Percentiles rank a stretch among this genome's conserved stretches.
These are phyloP conservation scores for Crithidia mellificae DNA, from an alignment of 208 protist species.

Conservation along the genomic window DNA sequence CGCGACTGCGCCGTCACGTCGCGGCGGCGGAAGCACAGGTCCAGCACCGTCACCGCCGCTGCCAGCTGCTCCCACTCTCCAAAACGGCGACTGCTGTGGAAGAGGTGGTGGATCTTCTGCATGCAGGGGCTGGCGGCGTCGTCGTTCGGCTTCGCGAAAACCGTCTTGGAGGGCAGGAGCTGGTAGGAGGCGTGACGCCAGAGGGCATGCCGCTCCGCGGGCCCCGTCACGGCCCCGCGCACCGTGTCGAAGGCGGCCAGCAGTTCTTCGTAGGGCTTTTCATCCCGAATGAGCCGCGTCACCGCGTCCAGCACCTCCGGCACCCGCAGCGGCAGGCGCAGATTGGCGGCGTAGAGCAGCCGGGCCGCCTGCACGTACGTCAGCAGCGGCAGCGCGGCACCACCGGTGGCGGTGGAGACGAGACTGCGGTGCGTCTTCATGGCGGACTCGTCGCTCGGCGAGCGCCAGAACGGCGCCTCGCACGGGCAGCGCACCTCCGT, in stretches of 20 bases:
- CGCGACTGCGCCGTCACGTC: conserved; percentile 32
- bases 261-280: conserved; percentile 74
- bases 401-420: conserved; percentile 25
- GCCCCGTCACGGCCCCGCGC: conserved; percentile 74
- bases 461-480: conserved; percentile 61
- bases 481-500: conserved; percentile 69
- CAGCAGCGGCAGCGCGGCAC: conserved; percentile 22
- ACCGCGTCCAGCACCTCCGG: conserved; percentile 62
- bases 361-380: conserved; percentile 70
- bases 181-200: conserved; percentile 85
- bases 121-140: conserved; percentile 64
- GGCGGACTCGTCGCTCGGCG: conserved; percentile 38
- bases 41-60: conserved; percentile 70
- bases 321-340: conserved; percentile 61
- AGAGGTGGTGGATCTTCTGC: conserved; percentile 47
- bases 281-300: conserved; percentile 62
- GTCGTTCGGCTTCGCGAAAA: conserved; percentile 85
- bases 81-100: conserved; percentile 55
- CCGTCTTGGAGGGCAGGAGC: conserved; percentile 69
- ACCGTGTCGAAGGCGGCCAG: conserved; percentile 80
- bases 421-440: conserved; percentile 24
- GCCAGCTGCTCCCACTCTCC: conserved; percentile 72
- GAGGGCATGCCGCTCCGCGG: conserved; percentile 78
- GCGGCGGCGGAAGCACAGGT: conserved; percentile 66
- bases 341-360: conserved; percentile 52